Conservation (phyloP, 176 grass and related monocot species). For the Cymbopogon citratus region DNA sequence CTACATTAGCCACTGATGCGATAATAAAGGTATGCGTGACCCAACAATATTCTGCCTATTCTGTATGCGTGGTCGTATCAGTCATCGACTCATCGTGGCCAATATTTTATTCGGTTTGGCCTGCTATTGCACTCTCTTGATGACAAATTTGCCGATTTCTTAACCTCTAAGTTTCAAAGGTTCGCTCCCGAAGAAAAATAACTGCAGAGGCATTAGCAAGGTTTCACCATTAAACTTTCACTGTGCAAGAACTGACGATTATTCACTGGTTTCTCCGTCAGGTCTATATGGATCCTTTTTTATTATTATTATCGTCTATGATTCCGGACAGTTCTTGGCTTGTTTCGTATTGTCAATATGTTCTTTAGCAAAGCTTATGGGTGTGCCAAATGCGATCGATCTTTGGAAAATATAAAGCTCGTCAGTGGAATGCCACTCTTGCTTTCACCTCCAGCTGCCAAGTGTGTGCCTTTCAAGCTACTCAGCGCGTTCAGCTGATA, state of each 20-base stretch:
- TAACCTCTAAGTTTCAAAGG: constrained; percentile 4
- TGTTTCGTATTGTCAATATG: not conserved
- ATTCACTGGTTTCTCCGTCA: not conserved
- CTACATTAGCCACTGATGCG: too few relatives aligned
- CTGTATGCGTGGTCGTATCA: not conserved
- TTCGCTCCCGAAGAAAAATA: not conserved
- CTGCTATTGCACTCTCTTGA: not conserved
- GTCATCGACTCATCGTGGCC: too few relatives aligned
- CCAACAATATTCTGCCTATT: not conserved
- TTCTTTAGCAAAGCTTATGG: not conserved
- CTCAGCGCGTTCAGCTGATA: not conserved
- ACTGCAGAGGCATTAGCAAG: too few relatives aligned
- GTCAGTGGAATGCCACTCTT: not conserved
- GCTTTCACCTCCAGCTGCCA: not conserved
- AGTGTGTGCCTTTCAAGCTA: constrained; percentile 6
- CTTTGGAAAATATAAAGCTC: constrained; percentile 1
- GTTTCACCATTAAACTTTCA: too few relatives aligned
- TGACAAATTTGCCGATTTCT: not conserved
- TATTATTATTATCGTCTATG: too few relatives aligned
- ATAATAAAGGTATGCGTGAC: not conserved
- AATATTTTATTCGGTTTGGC: not conserved
- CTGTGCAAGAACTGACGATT: not conserved
- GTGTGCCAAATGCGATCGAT: not conserved
- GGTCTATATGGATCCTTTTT: too few relatives aligned
- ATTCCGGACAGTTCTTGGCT: too few relatives aligned